Evolutionary conservation across 345 rosid genomes (phyloP).

Genomic region (Anacardium occidentale): DNA sequence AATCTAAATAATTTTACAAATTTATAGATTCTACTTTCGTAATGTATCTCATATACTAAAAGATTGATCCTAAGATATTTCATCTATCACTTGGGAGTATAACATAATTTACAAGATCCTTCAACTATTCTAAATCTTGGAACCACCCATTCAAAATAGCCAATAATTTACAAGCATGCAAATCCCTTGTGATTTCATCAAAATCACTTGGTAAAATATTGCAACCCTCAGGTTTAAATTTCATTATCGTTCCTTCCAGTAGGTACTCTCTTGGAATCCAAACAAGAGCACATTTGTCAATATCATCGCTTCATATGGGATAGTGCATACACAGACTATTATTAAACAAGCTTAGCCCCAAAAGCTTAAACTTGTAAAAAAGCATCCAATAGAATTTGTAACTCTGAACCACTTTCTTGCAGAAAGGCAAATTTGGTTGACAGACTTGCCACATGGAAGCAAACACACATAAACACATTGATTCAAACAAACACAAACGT

Average conservation of each 20-base stretch:
- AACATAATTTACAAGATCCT: background rate
- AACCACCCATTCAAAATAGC: background rate
- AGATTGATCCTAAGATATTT: background rate
- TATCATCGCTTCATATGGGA: background rate
- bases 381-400: background rate
- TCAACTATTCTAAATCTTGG: background rate
- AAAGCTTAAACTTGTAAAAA: background rate
- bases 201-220: background rate
- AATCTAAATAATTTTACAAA: background rate
- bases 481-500: background rate
- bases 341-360: background rate
- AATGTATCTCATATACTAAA: background rate
- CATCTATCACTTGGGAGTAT: background rate
- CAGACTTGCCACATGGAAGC: background rate
- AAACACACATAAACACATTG: background rate
- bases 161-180: background rate
- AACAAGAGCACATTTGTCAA: background rate
- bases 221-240: constrained; percentile 3
- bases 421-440: background rate
- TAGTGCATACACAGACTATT: background rate
- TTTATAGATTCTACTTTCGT: background rate
- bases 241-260: background rate
- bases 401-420: background rate
- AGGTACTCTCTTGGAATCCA: background rate
- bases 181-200: background rate